Base-by-base conservation (phyloP, 2,329 filamentous ascomycete genomes). In the Trichoderma semiorbis region DNA sequence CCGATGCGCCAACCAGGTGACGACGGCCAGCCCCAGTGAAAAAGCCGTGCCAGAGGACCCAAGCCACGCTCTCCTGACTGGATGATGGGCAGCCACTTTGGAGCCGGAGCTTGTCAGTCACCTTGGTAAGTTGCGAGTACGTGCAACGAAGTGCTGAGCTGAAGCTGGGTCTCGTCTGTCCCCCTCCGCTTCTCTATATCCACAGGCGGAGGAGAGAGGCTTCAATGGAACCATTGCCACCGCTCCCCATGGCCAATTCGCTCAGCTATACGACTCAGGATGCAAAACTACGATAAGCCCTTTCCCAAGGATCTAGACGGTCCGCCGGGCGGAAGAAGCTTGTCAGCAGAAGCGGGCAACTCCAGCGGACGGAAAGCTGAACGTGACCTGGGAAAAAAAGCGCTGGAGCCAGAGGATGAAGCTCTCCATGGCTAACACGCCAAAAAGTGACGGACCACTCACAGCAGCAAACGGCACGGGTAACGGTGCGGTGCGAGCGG, bases 401-500 rank as follows among this genome's bases (percentile, higher is more conserved):
- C 36, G 32, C 36, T 62, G 32, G 65, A 28, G 34, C n/a, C 30
- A 14, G n/a, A 14, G n/a, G 24, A 3, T 10, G n/a, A 61, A 39
- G 32, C 34, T 69, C 36, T 53, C 34, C 36, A 16, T 36, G n/a
- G n/a, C 43, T 26, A 3, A 3, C 36, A 64, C 28, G 43, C 43
- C 43, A 71, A 68, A 68, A 68, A 30, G 30, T 62, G 53, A 71
- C 61, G 53, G 53, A 24, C 53, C 62, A 61, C 34, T 67, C n/a
- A 65, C 18, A 64, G 34, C 1, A 21, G 50, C 8, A 71, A 64
- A 63, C 71, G 71, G 66, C 71, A 64, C 71, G 71, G 71, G 71
- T 70, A 60, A 72, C 71, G 71, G 71, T 72, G 64, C 66, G 71
- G 71, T 64, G 39, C 71, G 71, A 70, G 71, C 71, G 71, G 66